Conservation (phyloP, 169 alveolate genomes). For the Plasmodium vivax region DNA sequence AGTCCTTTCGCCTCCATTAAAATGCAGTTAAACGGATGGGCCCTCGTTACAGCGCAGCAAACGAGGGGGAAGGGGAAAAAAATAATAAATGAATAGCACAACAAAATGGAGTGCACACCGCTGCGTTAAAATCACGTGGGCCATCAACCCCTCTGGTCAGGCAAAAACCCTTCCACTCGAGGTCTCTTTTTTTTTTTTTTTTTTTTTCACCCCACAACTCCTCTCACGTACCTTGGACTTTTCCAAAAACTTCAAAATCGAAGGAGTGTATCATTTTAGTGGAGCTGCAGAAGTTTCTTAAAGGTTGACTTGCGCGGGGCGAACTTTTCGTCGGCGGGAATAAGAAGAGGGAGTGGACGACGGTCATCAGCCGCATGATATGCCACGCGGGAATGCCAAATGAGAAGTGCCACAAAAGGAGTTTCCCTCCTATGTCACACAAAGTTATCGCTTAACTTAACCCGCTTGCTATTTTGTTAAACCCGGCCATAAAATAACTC, state of each 20-base stretch:
- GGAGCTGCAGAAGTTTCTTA: background rate
- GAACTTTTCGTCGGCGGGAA: conserved; percentile 44
- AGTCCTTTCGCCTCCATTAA: background rate
- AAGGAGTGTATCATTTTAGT: conserved; percentile 64
- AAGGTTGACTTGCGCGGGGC: background rate
- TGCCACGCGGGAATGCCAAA: no score
- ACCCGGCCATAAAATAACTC: background rate
- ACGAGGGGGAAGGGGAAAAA: background rate
- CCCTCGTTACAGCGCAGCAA: background rate
- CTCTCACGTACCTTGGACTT: conserved; percentile 55
- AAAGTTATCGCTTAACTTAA: background rate
- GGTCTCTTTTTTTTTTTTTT: background rate
- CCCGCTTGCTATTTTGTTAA: background rate
- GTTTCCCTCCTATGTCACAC: background rate
- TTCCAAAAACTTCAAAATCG: conserved; percentile 74
- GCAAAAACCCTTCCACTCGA: background rate
- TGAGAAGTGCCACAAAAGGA: background rate
- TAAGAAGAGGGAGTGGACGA: conserved; percentile 11
- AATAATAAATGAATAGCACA: background rate
- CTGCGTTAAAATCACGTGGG: background rate
- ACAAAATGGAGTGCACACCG: background rate
- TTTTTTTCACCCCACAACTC: background rate
- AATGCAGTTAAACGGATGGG: background rate
- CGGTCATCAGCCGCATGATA: background rate
- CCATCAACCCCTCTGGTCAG: background rate